Percentiles rank a stretch among this genome's conserved stretches.
Evolutionary conservation across 2,329 filamentous ascomycete genomes (phyloP).

Genomic region (Apiospora arundinis): DNA sequence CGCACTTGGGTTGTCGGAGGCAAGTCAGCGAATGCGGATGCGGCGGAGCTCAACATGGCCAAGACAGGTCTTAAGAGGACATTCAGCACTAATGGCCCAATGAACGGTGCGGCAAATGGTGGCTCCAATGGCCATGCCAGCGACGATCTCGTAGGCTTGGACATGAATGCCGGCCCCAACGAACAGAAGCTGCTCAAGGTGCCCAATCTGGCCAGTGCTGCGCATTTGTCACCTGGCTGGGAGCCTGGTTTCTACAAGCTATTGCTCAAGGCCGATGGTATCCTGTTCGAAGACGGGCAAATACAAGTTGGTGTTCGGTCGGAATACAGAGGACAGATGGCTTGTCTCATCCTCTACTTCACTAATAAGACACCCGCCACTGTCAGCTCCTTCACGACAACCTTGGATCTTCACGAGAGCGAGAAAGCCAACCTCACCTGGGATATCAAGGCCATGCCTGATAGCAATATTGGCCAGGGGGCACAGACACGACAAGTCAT

Average conservation of each 20-base stretch:
- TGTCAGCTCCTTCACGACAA: constrained; percentile 92
- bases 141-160: constrained; percentile 80
- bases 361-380: constrained; percentile 88
- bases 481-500: constrained; percentile 91
- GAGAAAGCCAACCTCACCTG: constrained; percentile 75
- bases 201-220: constrained; percentile 89
- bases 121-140: constrained; percentile 55
- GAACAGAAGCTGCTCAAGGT: constrained; percentile 66
- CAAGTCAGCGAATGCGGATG: constrained; percentile 88
- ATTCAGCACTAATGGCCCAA: constrained; percentile 68
- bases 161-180: constrained; percentile 70
- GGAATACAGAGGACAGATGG: constrained; percentile 94
- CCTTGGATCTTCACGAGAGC: constrained; percentile 78
- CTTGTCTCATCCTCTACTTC: constrained; percentile 94
- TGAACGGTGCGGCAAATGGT: constrained; percentile 56
- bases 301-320: constrained; percentile 91
- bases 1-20: constrained; percentile 98
- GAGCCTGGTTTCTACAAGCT: constrained; percentile 87
- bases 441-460: constrained; percentile 87
- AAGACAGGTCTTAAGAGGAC: constrained; percentile 86
- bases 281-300: constrained; percentile 94
- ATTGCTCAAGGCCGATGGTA: constrained; percentile 79
- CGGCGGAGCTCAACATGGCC: constrained; percentile 78
- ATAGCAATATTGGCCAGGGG: constrained; percentile 76
- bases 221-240: constrained; percentile 94